Base-by-base conservation (phyloP, 805 yeast genomes). In the Spathaspora gorwiae region DNA sequence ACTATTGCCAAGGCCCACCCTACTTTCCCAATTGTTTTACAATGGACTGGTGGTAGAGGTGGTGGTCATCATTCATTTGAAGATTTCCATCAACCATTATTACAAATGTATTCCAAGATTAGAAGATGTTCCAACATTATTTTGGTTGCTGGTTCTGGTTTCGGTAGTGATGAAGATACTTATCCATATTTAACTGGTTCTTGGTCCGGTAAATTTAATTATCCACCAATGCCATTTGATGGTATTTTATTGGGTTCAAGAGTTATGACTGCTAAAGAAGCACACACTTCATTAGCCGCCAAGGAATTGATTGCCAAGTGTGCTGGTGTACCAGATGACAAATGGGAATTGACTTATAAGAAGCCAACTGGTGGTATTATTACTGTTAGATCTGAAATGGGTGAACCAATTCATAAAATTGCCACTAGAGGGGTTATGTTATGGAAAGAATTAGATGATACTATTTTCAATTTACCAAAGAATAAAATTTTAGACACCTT, bases 21-120 rank as follows among this genome's bases (percentile, higher is more conserved):
- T 54, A 73, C 67, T 52, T 94, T 94, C 90, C 99, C 99, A 53
- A 89, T 94, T 61, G 92, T 94, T 45, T 73, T 94, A 58, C 99
- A 94, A 76, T 94, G 99, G 99, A 94, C 99, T 48, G 99, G 98
- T 79, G 99, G 99, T 70, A 90, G 99, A 80, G 99, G 97, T 75
- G 99, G 99, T 80, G 99, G 99, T 63, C 99, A 94, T 68, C 99
- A 94, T 70, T 92, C 98, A 42, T 94, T 83, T 62, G 99, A 94
- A 78, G 99, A 94, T 73, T 90, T 92, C 94, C 99, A 94, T 70
- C 92, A 90, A 63, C 98, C 99, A 55, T 80, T 94, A 55, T 73
- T 94, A 62, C 96, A 89, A 69, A 94, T 94, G 92, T 94, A 94
- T 72, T 75, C 96, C 54, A 85, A 86, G 75, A 86, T 94, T 60